Evolutionary conservation across 1,284 basidiomycete species (phyloP), one percentile per base, ranked within the genome.

Genomic region (Cutaneotrichosporon mucoides): DNA sequence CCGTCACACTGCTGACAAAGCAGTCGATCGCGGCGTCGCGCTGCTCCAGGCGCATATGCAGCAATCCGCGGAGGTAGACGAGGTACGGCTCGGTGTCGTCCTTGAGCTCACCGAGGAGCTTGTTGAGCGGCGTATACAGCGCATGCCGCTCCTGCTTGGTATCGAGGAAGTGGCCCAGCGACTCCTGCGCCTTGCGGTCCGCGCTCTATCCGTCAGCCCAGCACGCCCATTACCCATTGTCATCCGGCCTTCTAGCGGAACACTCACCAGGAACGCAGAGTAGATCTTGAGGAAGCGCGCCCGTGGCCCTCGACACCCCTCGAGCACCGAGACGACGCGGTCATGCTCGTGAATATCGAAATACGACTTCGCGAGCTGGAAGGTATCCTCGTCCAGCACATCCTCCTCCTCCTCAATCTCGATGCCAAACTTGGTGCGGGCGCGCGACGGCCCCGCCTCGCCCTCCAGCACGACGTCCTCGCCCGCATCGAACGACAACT

Each of bases 1-100:
- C 81, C 52, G 84, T 82, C 51, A 98, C 86, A 6, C 92, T 94
- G 38, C 85, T 77, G 15, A 97, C 80, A 7, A 87, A 84, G 65
- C 82, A 85, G 70, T 93, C 91, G 40, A 95, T 88, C 0, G 95
- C 92, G 71, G 92, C 89, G 63, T 90, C 86, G 45, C 90, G 84
- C 64, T 88, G 82, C 50, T 85, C 85, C 56, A 94, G 79, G 12
- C 90, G 86, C 55, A 85, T 86, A 52, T 92, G 83, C 64, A 95
- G 86, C 8, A 95, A 76, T 0, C 88, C 88, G 72, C 92, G 89
- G 57, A 89, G 91, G 66, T 58, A 65, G 9, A 92, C 76, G 33
- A 93, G 77, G 82, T 90, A 97, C 2, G 93, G 89, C 73, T 97
- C 92, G 7, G 80, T 71, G 57, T 78, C 70, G 54, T 79, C 77